A percentile compares a stretch with the other conserved stretches of the same genome.
phyloP scores from a whole-genome alignment of 2,329 filamentous ascomycete genomes.

The Trematosphaeria pertusa region DNA sequence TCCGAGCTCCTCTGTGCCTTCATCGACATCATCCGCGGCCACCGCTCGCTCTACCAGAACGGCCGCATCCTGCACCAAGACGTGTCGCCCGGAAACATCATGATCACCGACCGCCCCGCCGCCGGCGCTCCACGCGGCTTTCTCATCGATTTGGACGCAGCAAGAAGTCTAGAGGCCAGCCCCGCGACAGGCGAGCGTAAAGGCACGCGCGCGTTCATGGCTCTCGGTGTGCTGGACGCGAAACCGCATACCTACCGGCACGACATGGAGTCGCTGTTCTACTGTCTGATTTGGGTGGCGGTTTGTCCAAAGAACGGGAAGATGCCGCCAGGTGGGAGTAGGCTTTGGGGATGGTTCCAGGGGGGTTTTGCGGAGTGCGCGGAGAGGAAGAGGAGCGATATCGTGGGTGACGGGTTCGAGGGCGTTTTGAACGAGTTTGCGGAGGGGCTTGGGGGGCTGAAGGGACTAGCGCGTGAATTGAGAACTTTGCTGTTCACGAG shows the following conservation, averaged over 20 bases:
- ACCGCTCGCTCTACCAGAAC: slow-evolving; percentile 5
- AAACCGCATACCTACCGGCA: slow-evolving; percentile 42
- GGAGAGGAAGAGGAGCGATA: no score
- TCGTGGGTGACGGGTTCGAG: no score
- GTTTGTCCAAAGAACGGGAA: no score
- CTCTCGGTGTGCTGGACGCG: slow-evolving; percentile 41
- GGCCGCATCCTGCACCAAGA: slow-evolving; percentile 51
- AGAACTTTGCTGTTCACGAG: no score
- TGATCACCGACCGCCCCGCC: slow-evolving; percentile 32
- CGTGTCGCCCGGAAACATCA: slow-evolving; percentile 55
- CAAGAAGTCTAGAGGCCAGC: slow-evolving; percentile 13
- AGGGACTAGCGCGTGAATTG: no score
- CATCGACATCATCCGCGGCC: slow-evolving; percentile 37
- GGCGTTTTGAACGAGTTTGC: no score
- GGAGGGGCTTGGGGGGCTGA: no score
- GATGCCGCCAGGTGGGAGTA: no score
- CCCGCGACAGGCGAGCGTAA: neutral
- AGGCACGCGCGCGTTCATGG: slow-evolving; percentile 47
- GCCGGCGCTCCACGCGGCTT: no score
- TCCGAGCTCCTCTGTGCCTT: slow-evolving; percentile 27
- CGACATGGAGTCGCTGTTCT: slow-evolving; percentile 44
- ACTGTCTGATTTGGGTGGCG: slow-evolving; percentile 17
- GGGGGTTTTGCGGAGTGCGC: no score
- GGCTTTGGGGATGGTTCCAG: no score
- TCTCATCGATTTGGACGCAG: no score